Evolutionary conservation across 345 rosid genomes (phyloP).

Genomic region (Gossypium australe): DNA sequence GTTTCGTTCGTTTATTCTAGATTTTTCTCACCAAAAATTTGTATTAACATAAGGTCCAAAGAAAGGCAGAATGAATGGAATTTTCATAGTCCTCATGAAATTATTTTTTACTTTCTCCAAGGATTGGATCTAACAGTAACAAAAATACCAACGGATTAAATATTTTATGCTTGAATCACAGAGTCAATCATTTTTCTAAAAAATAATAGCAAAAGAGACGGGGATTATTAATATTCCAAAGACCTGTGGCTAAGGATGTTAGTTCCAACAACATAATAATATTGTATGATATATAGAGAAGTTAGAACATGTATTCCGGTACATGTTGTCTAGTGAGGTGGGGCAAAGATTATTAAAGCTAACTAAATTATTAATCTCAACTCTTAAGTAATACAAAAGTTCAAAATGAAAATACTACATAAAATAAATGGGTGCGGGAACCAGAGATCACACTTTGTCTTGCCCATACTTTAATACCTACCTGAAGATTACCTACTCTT

Average conservation of each 20-base stretch:
- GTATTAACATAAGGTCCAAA: too few relatives aligned
- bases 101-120: too few relatives aligned
- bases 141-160: too few relatives aligned
- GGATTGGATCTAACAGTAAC: too few relatives aligned
- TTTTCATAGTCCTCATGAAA: too few relatives aligned
- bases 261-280: conserved; percentile 33
- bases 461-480: conserved; percentile 24
- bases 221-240: not conserved
- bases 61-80: too few relatives aligned
- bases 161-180: too few relatives aligned
- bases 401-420: not conserved
- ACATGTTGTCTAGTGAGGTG: conserved; percentile 24
- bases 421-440: not conserved
- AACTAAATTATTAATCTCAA: conserved; percentile 23
- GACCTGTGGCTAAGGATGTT: conserved; percentile 24
- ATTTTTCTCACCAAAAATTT: too few relatives aligned
- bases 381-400: too few relatives aligned
- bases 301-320: conserved; percentile 29
- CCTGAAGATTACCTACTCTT: conserved; percentile 32
- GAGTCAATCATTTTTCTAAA: too few relatives aligned
- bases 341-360: conserved; percentile 16
- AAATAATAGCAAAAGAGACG: not conserved
- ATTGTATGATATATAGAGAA: not conserved
- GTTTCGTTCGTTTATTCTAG: accelerated
- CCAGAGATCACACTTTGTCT: conserved; percentile 16